phyloP scores from a whole-genome alignment of 495 filamentous ascomycete genomes.

The Penicillium subrubescens region DNA sequence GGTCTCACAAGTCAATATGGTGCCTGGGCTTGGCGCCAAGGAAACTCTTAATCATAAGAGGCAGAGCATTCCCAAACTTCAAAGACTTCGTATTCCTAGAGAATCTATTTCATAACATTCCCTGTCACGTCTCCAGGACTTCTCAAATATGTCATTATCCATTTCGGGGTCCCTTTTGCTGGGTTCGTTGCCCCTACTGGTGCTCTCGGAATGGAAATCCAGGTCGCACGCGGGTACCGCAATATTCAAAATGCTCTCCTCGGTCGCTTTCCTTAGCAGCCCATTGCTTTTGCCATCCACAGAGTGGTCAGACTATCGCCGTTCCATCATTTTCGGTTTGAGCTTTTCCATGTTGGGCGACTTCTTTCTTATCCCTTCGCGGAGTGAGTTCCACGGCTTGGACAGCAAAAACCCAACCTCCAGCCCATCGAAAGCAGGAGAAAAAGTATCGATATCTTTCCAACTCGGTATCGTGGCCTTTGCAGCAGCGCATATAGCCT shows the following conservation, averaged over 20 bases:
- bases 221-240: background rate
- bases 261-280: conserved; percentile 21
- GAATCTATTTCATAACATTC: background rate
- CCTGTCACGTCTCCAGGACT: background rate
- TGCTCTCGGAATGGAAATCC: background rate
- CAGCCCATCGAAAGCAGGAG: background rate
- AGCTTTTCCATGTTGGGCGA: background rate
- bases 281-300: conserved; percentile 20
- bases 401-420: too few relatives aligned
- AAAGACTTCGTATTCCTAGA: too few relatives aligned
- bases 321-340: background rate
- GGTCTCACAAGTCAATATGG: too few relatives aligned
- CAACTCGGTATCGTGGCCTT: conserved; percentile 28
- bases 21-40: too few relatives aligned
- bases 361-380: background rate
- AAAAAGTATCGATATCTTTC: conserved; percentile 23
- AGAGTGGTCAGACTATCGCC: conserved; percentile 17
- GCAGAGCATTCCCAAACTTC: too few relatives aligned
- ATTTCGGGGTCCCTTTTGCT: background rate
- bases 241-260: conserved; percentile 29
- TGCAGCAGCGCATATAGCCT: conserved; percentile 27
- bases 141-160: background rate
- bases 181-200: background rate
- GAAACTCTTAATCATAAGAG: too few relatives aligned
- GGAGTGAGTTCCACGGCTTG: background rate